Evolutionary conservation across 257 asterid genomes (phyloP).

Genomic region (Nicotiana noctiflora): DNA sequence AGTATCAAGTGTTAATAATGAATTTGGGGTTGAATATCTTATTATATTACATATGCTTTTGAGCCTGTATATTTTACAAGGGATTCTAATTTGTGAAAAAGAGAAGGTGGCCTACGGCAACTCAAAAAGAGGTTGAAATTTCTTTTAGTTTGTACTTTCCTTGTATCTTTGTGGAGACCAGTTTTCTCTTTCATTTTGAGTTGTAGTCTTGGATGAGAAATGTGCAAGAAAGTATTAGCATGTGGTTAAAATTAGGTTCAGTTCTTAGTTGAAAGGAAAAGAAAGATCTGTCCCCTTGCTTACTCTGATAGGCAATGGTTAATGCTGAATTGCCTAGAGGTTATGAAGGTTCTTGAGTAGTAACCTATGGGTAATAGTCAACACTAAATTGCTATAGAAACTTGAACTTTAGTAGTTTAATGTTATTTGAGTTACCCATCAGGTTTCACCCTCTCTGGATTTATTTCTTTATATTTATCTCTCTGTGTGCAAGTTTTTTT

Average conservation of each 20-base stretch:
- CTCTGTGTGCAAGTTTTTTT: background rate
- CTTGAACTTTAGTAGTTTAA: background rate
- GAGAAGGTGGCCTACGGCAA: too few relatives aligned
- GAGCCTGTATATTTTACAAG: background rate
- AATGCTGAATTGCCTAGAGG: background rate
- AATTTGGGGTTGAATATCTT: background rate
- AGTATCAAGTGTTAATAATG: background rate
- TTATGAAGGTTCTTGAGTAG: background rate
- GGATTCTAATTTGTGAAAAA: background rate
- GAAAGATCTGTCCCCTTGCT: background rate
- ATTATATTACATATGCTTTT: background rate
- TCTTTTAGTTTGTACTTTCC: background rate
- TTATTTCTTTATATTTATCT: background rate
- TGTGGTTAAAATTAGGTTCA: background rate
- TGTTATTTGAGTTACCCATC: background rate
- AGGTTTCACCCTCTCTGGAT: background rate
- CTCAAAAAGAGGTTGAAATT: background rate
- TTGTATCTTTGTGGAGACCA: background rate
- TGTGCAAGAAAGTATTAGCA: background rate
- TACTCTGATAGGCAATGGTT: background rate
- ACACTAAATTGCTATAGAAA: background rate
- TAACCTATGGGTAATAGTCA: background rate
- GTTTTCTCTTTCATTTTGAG: background rate
- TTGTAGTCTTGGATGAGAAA: background rate
- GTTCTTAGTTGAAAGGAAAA: background rate